These are phyloP conservation scores for Solanum phureja DNA, from an alignment of 257 asterid species.

Conservation along the genomic window DNA sequence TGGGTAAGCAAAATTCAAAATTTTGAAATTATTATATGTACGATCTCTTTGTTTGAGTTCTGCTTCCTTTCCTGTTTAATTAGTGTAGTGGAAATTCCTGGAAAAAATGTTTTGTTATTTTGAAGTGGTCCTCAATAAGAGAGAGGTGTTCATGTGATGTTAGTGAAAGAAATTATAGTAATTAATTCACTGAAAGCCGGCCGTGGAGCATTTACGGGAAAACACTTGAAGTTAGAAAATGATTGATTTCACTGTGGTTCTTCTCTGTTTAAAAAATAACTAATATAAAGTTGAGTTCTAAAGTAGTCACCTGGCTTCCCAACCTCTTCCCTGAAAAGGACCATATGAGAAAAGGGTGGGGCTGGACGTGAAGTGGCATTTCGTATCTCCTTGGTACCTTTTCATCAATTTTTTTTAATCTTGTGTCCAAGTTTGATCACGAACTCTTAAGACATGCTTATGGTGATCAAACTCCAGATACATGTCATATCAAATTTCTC, in stretches of 20 bases:
- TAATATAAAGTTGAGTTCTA: not conserved
- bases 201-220: not conserved
- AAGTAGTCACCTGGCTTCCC: not conserved
- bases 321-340: not conserved
- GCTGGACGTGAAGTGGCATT: not conserved
- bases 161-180: not conserved
- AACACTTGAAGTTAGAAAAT: not conserved
- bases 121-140: not conserved
- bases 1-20: constrained; percentile 21
- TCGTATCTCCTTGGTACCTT: not conserved
- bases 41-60: not conserved
- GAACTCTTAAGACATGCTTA: not conserved
- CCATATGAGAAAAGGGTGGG: not conserved
- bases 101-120: not conserved
- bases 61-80: not conserved
- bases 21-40: not conserved
- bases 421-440: not conserved
- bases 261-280: not conserved
- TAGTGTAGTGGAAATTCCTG: not conserved
- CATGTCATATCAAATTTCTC: not conserved
- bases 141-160: not conserved
- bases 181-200: not conserved
- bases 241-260: not conserved
- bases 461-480: not conserved
- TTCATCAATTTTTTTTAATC: not conserved